These are phyloP conservation scores for Rhizopus stolonifer DNA, from an alignment of 371 early-diverging fungal genomes.

Conservation along the genomic window DNA sequence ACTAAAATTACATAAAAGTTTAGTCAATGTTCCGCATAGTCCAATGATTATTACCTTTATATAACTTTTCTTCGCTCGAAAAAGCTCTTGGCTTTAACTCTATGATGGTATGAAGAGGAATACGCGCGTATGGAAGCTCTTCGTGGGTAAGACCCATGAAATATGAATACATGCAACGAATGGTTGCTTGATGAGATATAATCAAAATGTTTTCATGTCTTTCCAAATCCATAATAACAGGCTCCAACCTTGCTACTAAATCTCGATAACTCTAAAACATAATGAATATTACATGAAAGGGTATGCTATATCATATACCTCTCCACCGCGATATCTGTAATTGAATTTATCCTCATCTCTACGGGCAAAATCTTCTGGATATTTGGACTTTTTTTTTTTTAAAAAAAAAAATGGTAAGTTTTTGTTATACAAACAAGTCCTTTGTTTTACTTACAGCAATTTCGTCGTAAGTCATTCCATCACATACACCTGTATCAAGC, in stretches of 20 bases:
- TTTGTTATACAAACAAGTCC: background rate
- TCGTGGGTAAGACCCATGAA: slow-evolving; percentile 89
- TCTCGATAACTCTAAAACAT: slow-evolving; percentile 70
- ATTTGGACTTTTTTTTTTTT: slow-evolving; percentile 47
- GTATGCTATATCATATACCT: slow-evolving; percentile 49
- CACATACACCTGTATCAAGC: slow-evolving; percentile 95
- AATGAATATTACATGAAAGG: background rate
- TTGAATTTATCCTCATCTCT: slow-evolving; percentile 95
- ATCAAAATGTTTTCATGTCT: slow-evolving; percentile 94
- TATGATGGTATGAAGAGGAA: slow-evolving; percentile 96
- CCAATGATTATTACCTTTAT: slow-evolving; percentile 42
- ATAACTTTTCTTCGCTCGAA: slow-evolving; percentile 88
- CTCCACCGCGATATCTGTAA: slow-evolving; percentile 93
- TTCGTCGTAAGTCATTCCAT: slow-evolving; percentile 97
- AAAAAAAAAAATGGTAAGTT: background rate
- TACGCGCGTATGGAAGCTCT: slow-evolving; percentile 94
- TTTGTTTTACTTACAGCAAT: slow-evolving; percentile 65
- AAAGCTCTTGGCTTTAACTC: slow-evolving; percentile 94
- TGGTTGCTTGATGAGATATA: slow-evolving; percentile 92
- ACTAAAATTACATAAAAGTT: slow-evolving; percentile 36
- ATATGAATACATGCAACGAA: slow-evolving; percentile 93
- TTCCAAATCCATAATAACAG: slow-evolving; percentile 96
- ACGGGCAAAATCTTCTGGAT: slow-evolving; percentile 85
- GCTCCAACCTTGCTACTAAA: slow-evolving; percentile 62
- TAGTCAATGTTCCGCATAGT: too few species aligned